Percentiles rank a stretch among this genome's conserved stretches.
These are phyloP conservation scores for Endotrypanum monterogeii DNA, from an alignment of 208 protist species.

Conservation along the genomic window DNA sequence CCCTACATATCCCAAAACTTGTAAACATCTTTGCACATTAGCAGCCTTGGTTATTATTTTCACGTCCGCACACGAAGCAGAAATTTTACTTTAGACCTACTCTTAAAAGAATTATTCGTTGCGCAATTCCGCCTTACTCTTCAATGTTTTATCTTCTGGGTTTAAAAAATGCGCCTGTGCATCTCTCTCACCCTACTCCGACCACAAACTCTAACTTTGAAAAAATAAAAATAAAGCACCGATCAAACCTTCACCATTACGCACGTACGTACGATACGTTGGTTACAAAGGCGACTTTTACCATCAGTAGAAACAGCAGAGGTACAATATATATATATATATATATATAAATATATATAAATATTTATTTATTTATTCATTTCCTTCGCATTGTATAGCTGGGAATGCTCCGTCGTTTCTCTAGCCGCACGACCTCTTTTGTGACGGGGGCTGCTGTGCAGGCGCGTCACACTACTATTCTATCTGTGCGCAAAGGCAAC, in stretches of 20 bases:
- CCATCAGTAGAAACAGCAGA: no score
- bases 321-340: not conserved
- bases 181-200: not conserved
- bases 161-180: not conserved
- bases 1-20: not conserved
- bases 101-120: not conserved
- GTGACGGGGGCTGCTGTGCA: slow-evolving; percentile 44
- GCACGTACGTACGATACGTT: not conserved
- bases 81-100: not conserved
- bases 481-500: slow-evolving; percentile 92
- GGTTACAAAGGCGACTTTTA: not conserved
- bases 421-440: slow-evolving; percentile 42
- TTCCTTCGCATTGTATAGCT: not conserved
- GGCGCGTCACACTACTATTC: slow-evolving; percentile 91
- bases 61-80: not conserved
- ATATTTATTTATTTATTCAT: slow-evolving; percentile 1
- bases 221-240: not conserved
- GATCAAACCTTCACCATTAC: not conserved
- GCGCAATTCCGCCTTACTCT: not conserved
- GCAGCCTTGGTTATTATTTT: not conserved
- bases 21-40: no score
- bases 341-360: not conserved
- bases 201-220: not conserved
- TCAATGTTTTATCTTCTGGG: no score
- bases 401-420: slow-evolving; percentile 48